Evolutionary conservation across 495 filamentous ascomycete genomes (phyloP).

Genomic region (Podospora appendiculata): DNA sequence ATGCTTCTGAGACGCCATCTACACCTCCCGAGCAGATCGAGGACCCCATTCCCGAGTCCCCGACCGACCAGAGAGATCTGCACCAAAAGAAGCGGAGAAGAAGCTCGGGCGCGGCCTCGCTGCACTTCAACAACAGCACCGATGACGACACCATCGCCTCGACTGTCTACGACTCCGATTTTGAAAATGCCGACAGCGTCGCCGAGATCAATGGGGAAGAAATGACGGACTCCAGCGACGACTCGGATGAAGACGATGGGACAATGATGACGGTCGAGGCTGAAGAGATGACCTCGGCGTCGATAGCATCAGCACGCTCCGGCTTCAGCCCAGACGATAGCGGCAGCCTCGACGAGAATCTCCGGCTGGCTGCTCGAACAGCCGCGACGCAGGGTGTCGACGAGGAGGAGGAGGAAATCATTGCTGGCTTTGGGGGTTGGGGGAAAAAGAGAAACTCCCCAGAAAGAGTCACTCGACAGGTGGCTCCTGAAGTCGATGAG

Average conservation of each 20-base stretch:
- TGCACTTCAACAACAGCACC: slow-evolving; percentile 49
- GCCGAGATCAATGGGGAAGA: slow-evolving; percentile 47
- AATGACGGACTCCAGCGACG: slow-evolving; percentile 42
- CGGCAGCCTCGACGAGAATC: slow-evolving; percentile 61
- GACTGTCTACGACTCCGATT: slow-evolving; percentile 67
- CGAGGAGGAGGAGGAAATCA: slow-evolving; percentile 72
- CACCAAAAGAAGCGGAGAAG: slow-evolving; percentile 59
- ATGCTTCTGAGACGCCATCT: slow-evolving; percentile 55
- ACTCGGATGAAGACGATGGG: slow-evolving; percentile 60
- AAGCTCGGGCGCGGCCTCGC: slow-evolving; percentile 55
- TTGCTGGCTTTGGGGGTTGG: slow-evolving; percentile 52
- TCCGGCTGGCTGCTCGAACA: slow-evolving; percentile 66
- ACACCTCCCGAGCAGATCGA: slow-evolving; percentile 56
- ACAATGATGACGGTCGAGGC: slow-evolving; percentile 66
- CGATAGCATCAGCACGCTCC: slow-evolving; percentile 50
- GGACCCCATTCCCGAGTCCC: slow-evolving; percentile 55
- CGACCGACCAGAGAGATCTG: slow-evolving; percentile 59
- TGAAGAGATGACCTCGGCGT: slow-evolving; percentile 63
- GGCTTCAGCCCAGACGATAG: slow-evolving; percentile 55
- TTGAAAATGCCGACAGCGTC: slow-evolving; percentile 52
- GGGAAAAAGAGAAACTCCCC: slow-evolving; percentile 24
- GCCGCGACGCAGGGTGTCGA: slow-evolving; percentile 67
- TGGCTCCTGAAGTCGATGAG: background rate
- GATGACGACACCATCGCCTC: slow-evolving; percentile 65
- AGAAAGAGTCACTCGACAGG: background rate